Evolutionary conservation across 257 asterid species (phyloP).

Genomic region (Solanum verrucosum): DNA sequence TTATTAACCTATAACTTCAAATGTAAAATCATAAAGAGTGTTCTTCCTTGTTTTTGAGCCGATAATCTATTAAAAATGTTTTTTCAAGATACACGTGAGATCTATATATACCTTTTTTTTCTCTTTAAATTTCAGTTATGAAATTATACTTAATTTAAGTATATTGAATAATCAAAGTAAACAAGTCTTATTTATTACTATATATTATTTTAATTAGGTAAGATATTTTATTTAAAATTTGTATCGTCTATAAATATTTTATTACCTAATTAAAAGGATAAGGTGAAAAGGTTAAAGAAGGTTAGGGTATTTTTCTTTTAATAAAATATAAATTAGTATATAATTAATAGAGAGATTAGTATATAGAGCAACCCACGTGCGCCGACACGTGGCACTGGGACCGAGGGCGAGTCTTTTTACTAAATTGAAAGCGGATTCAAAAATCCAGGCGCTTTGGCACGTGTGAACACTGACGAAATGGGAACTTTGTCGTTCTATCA

Average conservation of each 20-base stretch:
- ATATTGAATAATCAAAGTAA: background rate
- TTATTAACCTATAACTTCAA: background rate
- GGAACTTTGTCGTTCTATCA: slow-evolving; percentile 3
- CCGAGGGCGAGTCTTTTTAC: slow-evolving; percentile 4
- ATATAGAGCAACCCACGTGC: slow-evolving; percentile 32
- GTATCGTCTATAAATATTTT: background rate
- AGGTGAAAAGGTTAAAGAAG: background rate
- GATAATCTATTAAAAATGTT: background rate
- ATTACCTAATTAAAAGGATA: background rate
- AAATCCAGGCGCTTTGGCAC: slow-evolving; percentile 13
- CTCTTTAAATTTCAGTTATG: background rate
- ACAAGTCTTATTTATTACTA: background rate
- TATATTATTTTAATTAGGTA: background rate
- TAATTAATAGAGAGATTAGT: slow-evolving; percentile 10
- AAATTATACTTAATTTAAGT: background rate
- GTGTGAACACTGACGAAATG: slow-evolving; percentile 12
- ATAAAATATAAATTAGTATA: background rate
- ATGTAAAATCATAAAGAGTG: background rate
- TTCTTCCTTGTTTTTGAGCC: background rate
- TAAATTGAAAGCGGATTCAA: background rate
- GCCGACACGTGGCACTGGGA: slow-evolving; percentile 24
- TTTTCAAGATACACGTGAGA: background rate
- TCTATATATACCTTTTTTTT: background rate
- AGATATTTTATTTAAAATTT: background rate
- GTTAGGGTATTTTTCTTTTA: background rate